phyloP scores from a whole-genome alignment of 805 yeast species.

The Saccharomycopsis microspora region DNA sequence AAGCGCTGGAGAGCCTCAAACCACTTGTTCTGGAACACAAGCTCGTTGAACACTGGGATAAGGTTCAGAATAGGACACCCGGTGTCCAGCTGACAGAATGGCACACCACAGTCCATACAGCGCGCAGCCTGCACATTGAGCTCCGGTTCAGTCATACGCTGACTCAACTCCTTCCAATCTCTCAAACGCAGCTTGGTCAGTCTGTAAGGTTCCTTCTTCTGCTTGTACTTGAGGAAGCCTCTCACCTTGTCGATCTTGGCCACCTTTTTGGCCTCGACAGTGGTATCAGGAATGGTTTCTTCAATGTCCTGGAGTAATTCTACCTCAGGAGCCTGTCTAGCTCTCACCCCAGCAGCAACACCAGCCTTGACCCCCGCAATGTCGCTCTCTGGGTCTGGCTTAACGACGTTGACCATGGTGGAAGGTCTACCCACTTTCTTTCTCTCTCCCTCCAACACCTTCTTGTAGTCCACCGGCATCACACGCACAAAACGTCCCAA shows the following conservation, averaged over 20 bases:
- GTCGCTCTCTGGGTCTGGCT: slow-evolving; percentile 66
- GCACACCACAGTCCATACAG: slow-evolving; percentile 99
- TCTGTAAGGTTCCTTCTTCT: slow-evolving; percentile 82
- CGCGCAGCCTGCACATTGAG: slow-evolving; percentile 88
- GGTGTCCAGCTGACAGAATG: slow-evolving; percentile 95
- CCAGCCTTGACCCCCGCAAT: slow-evolving; percentile 82
- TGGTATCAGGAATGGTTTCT: slow-evolving; percentile 52
- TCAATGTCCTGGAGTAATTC: slow-evolving; percentile 69
- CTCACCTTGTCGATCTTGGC: slow-evolving; percentile 63
- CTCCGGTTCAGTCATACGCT: slow-evolving; percentile 74
- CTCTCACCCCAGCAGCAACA: slow-evolving; percentile 40
- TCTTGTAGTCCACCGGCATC: slow-evolving; percentile 84
- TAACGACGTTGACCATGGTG: slow-evolving; percentile 55
- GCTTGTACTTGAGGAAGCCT: slow-evolving; percentile 91
- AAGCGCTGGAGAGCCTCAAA: slow-evolving; percentile 83
- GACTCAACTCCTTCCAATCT: slow-evolving; percentile 89
- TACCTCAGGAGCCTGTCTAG: slow-evolving; percentile 64
- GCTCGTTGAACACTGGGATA: slow-evolving; percentile 96
- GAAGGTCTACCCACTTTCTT: slow-evolving; percentile 53
- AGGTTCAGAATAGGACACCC: slow-evolving; percentile 97
- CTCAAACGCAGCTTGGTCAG: slow-evolving; percentile 60
- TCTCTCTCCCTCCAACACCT: slow-evolving; percentile 73
- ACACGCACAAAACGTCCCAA: slow-evolving; percentile 88
- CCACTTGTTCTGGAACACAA: slow-evolving; percentile 93
- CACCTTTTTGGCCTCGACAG: slow-evolving; percentile 49